Evolutionary conservation across 2,329 filamentous ascomycete species (phyloP), one percentile per base, ranked within the genome.

Genomic region (Pleomassaria siparia): DNA sequence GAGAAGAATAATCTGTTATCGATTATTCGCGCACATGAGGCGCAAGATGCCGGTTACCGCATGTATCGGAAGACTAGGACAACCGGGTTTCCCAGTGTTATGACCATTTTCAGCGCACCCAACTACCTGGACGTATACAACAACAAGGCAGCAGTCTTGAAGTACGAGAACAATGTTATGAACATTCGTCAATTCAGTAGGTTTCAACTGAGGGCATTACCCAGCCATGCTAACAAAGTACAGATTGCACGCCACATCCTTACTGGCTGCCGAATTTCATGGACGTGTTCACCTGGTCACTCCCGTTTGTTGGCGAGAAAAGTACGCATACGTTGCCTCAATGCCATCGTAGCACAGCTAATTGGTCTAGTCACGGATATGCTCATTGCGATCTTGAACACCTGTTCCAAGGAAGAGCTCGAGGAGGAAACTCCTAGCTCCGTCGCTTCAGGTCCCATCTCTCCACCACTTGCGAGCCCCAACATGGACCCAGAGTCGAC

Each of bases 91-190:
- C 94, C 94, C 18, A 96, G 91, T 75, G 94, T 99, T 55, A 99
- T 99, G 94, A 99, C 94, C 60, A 99, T 99, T 65, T 99, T 99
- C 80, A 97, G 92, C 36, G 94, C 94, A 1, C 94, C 94, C 29
- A 99, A 99, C 74, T 99, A 99, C 70, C 84, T 99, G 55, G 94
- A 99, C 66, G 91, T 99, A 29, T 99, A 99, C 77, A 99, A 99
- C 84, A 99, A 99, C 81, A 99, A 99, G 79, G 94, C 94, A 2
- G 94, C 94, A 0, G 94, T 99, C 32, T 79, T 99, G 64, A 99
- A 99, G 77, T 99, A 99, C 71, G 94, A 99, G 77, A 99, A 99
- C 75, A 99, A 99, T 67, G 94, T 99, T 52, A 99, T 99, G 94
- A 99, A 99, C 79, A 99, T 99, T 69, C 85, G 94, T 50, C 94